A percentile compares a stretch with the other conserved stretches of the same genome.
These are phyloP conservation scores for Cicer bijugum DNA, from an alignment of 306 rosid genomes.

Conservation along the genomic window DNA sequence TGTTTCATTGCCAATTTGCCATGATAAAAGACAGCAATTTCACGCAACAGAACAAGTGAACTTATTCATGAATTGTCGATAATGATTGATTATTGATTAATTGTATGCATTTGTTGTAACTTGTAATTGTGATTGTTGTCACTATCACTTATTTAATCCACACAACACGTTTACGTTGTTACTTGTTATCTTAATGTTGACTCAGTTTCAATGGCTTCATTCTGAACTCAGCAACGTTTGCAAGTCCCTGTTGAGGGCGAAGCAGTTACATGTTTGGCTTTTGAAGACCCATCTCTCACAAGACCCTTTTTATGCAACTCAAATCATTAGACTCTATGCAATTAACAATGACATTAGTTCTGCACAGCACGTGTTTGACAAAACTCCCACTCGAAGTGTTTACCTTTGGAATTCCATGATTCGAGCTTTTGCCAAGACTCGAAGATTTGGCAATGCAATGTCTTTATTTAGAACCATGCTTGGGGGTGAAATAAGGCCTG, in stretches of 20 bases:
- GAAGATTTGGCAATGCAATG: constrained; percentile 55
- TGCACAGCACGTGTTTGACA: constrained; percentile 70
- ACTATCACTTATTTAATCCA: background rate
- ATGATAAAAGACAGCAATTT: too few species aligned
- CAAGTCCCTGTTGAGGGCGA: constrained; percentile 58
- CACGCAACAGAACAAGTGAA: too few species aligned
- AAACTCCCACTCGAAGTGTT: constrained; percentile 61
- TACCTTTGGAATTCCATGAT: constrained; percentile 88
- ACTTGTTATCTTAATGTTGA: constrained; percentile 32
- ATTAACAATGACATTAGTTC: constrained; percentile 48
- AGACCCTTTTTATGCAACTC: constrained; percentile 83
- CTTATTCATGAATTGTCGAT: too few species aligned
- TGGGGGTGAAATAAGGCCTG: constrained; percentile 58
- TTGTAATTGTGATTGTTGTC: too few species aligned
- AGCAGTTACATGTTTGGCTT: constrained; percentile 70
- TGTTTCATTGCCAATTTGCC: too few species aligned
- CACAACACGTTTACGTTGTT: background rate
- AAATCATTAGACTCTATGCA: constrained; percentile 59
- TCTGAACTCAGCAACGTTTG: constrained; percentile 58
- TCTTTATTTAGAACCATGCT: constrained; percentile 65
- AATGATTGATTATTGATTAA: too few species aligned
- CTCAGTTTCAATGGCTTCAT: constrained; percentile 52
- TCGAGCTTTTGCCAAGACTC: constrained; percentile 70
- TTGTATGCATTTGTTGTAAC: too few species aligned
- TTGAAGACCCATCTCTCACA: constrained; percentile 55